Percentiles rank a stretch among this genome's conserved stretches.
These are phyloP conservation scores for Plantago lanceolata DNA, from an alignment of 305 asterid genomes.

Conservation along the genomic window DNA sequence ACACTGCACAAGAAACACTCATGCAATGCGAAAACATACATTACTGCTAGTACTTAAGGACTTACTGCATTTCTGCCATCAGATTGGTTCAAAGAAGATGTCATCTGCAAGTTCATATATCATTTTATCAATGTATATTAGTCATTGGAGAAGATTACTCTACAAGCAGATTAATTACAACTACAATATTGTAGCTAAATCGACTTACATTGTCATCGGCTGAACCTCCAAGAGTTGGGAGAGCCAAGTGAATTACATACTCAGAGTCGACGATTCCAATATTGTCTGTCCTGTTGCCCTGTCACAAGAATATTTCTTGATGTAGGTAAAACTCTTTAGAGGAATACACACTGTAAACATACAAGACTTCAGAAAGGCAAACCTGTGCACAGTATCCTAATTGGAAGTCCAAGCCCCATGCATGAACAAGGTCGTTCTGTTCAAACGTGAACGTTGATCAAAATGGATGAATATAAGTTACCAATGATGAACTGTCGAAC, in stretches of 20 bases:
- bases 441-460: background rate
- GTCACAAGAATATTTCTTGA: conserved; percentile 17
- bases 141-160: conserved; percentile 24
- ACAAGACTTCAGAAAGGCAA: conserved; percentile 14
- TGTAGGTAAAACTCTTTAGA: background rate
- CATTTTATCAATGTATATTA: background rate
- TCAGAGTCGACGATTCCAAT: conserved; percentile 72
- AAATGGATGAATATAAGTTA: background rate
- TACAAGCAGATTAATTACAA: no score
- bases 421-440: conserved; percentile 68
- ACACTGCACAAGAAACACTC: background rate
- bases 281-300: conserved; percentile 60
- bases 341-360: background rate
- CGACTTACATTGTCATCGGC: conserved; percentile 38
- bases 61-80: conserved; percentile 58
- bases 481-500: background rate
- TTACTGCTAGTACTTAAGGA: background rate
- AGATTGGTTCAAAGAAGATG: conserved; percentile 27
- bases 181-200: conserved; percentile 19
- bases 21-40: background rate
- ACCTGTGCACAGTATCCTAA: conserved; percentile 80
- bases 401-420: conserved; percentile 77
- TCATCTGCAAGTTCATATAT: conserved; percentile 27
- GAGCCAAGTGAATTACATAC: conserved; percentile 57
- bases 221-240: conserved; percentile 75